phyloP scores from a whole-genome alignment of 1,139 yeast species.

The Candida buenavistaensis region DNA sequence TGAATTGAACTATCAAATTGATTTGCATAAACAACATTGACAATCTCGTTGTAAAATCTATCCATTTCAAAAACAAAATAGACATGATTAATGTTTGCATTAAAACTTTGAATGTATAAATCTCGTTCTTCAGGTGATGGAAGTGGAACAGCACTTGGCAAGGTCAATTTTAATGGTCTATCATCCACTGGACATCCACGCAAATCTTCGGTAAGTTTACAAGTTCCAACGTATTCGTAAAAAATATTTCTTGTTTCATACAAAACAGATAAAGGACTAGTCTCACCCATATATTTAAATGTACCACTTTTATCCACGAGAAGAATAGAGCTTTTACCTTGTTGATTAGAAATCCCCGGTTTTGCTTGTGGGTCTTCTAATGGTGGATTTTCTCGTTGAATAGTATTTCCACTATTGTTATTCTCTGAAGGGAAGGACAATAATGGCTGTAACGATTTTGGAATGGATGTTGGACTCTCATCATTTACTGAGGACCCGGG shows the following conservation, averaged over 20 bases:
- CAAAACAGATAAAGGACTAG: constrained; percentile 26
- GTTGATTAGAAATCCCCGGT: constrained; percentile 17
- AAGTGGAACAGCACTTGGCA: constrained; percentile 23
- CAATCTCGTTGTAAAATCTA: constrained; percentile 25
- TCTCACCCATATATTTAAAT: constrained; percentile 28
- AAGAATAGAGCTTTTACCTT: constrained; percentile 19
- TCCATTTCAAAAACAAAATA: constrained; percentile 36
- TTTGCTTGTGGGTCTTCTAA: constrained; percentile 2
- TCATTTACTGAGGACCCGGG: constrained; percentile 7
- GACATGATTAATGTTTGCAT: constrained; percentile 33
- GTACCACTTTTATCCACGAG: constrained; percentile 22
- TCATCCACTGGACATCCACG: constrained; percentile 33
- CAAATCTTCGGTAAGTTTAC: constrained; percentile 34
- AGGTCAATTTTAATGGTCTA: constrained; percentile 21
- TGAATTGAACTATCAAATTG: constrained; percentile 17
- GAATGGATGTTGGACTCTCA: constrained; percentile 16
- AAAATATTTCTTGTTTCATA: constrained; percentile 27
- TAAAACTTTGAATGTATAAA: constrained; percentile 27
- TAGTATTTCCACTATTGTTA: constrained; percentile 5
- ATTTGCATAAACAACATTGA: constrained; percentile 26
- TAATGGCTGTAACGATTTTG: constrained; percentile 28
- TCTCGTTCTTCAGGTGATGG: constrained; percentile 24
- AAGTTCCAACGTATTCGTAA: constrained; percentile 15
- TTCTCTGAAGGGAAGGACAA: constrained; percentile 22
- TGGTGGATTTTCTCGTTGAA: constrained; percentile 1